Percentiles rank a stretch among this genome's conserved stretches.
These are phyloP conservation scores for Amanita muscaria DNA, from an alignment of 768 basidiomycete genomes.

Conservation along the genomic window DNA sequence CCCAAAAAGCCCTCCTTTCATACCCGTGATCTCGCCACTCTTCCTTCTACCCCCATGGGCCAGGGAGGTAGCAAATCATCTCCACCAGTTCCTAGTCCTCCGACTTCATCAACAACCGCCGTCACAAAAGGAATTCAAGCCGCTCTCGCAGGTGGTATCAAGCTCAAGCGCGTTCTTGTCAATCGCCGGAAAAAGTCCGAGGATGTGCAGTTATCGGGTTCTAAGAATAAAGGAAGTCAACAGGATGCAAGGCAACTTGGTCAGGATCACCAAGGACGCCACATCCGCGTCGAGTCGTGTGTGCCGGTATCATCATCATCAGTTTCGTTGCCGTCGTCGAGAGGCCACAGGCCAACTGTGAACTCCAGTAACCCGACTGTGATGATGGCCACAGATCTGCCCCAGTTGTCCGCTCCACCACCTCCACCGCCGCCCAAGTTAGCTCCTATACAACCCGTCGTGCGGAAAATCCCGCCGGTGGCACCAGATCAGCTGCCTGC, in stretches of 20 bases:
- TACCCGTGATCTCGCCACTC: constrained; percentile 13
- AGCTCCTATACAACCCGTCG: constrained; percentile 15
- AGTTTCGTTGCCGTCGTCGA: background rate
- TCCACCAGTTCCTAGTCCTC: constrained; percentile 13
- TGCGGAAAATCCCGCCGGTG: too few species aligned
- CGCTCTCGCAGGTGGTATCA: constrained; percentile 36
- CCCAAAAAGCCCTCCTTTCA: constrained; percentile 1
- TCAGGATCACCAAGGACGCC: constrained; percentile 2
- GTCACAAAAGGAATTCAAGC: constrained; percentile 27
- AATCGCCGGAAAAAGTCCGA: constrained; percentile 50
- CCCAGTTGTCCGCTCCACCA: constrained; percentile 17
- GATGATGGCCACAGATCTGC: constrained; percentile 10
- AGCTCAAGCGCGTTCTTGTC: constrained; percentile 52
- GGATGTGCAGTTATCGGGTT: constrained; percentile 19
- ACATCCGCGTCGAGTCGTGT: constrained; percentile 6
- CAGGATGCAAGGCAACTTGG: background rate
- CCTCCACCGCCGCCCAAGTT: constrained; percentile 34
- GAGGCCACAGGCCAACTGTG: background rate
- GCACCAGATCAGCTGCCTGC: constrained; percentile 7
- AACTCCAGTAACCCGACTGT: constrained; percentile 5
- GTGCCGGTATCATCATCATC: constrained; percentile 3
- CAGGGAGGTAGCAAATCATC: constrained; percentile 18
- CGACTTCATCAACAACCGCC: constrained; percentile 17
- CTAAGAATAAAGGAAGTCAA: background rate
- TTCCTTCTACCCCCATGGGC: constrained; percentile 21